Base-by-base conservation (phyloP, 495 filamentous ascomycete genomes). In the Annulohypoxylon moriforme region DNA sequence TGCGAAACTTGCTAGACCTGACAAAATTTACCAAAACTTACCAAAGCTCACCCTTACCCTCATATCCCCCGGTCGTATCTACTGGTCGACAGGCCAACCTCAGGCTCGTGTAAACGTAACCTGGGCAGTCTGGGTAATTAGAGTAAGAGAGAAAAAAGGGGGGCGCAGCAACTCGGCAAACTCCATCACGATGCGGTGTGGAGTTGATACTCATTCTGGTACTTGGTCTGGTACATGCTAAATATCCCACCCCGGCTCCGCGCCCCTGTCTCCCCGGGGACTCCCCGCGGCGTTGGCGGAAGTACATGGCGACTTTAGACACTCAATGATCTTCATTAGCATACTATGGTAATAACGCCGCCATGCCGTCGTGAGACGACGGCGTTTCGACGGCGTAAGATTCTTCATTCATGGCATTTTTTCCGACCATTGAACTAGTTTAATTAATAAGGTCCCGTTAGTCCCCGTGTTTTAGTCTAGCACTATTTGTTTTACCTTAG, bases 1-100 rank as follows among this genome's bases (percentile, higher is more conserved):
- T 57, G 52, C 29, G 52, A 56, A 56, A 56, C 52, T 56, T 33
- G 24, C n/a, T n/a, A n/a, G n/a, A n/a, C n/a, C n/a, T n/a, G n/a
- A n/a, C n/a, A n/a, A n/a, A n/a, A n/a, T n/a, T n/a, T n/a, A n/a
- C n/a, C 29, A 29, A 56, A 56, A 56, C 52, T 56, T 33, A 13
- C n/a, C 52, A 13, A 20, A 64, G 53, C 33, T 14, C 29, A 24
- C 31, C 44, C 40, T 50, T 25, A 40, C 55, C 11, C 27, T 36
- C 31, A 18, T 31, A 7, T 33, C 40, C 42, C 42, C 27, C 16
- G n/a, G 40, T 38, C 25, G 36, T n/a, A 11, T 66, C 40, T 16
- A 47, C 61, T 25, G 24, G 49, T 10, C 25, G 36, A 46, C 49
- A 9, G 42, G 38, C 33, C 20, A 31, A 10, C 50, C 36, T 57